phyloP scores from a whole-genome alignment of 257 asterid species.

The Rubia yunnanensis region DNA sequence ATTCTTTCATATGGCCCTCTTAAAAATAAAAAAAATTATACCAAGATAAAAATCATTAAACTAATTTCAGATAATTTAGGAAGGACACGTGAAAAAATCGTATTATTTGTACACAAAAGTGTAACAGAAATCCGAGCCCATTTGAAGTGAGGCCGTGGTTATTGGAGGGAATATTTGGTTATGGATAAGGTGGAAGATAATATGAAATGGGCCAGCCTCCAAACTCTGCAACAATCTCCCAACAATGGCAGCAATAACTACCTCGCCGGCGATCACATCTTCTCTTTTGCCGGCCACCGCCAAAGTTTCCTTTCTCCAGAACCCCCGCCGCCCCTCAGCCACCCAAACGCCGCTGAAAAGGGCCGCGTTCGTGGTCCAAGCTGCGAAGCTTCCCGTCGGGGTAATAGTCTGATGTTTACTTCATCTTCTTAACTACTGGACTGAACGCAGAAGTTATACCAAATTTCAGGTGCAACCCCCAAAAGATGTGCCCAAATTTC shows the following conservation, averaged over 20 bases:
- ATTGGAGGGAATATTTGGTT: background rate
- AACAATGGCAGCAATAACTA: constrained; percentile 13
- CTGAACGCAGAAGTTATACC: background rate
- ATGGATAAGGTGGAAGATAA: constrained; percentile 13
- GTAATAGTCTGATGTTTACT: constrained; percentile 20
- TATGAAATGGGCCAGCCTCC: no score
- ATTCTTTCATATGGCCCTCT: no score
- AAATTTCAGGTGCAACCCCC: constrained; percentile 56
- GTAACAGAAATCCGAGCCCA: no score
- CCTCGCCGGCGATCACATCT: constrained; percentile 34
- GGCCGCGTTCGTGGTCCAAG: constrained; percentile 42
- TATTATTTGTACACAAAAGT: no score
- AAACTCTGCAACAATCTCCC: background rate
- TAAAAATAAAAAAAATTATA: no score
- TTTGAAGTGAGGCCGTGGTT: background rate
- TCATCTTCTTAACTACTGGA: no score
- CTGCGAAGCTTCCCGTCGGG: constrained; percentile 79
- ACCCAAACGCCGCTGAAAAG: constrained; percentile 16
- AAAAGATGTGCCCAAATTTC: constrained; percentile 54
- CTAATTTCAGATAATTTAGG: no score
- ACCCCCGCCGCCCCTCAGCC: constrained; percentile 6
- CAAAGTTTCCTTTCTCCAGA: background rate
- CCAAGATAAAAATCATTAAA: no score
- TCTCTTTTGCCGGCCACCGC: constrained; percentile 32
- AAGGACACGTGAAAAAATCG: no score